These are phyloP conservation scores for Phytophthora pini DNA, from an alignment of 352 stramenopile species.

Conservation along the genomic window DNA sequence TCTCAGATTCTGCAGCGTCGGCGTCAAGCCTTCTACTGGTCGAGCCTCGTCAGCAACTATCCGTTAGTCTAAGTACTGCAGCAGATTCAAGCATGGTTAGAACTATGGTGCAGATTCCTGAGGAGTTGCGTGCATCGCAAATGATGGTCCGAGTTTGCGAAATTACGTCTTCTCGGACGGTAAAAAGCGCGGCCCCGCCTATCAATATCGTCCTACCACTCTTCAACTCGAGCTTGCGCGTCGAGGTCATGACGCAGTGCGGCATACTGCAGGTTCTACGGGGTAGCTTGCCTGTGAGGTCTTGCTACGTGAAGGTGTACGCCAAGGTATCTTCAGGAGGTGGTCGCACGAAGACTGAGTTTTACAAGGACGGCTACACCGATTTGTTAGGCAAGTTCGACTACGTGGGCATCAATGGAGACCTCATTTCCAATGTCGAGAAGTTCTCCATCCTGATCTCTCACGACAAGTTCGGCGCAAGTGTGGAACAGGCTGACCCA, in stretches of 20 bases:
- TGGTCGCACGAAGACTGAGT: constrained; percentile 38
- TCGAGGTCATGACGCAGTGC: constrained; percentile 52
- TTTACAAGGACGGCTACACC: constrained; percentile 89
- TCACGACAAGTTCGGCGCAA: constrained; percentile 51
- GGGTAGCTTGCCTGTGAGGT: constrained; percentile 40
- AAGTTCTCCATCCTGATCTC: constrained; percentile 60
- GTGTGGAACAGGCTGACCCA: constrained; percentile 49
- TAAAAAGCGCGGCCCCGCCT: constrained; percentile 28
- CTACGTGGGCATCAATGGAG: constrained; percentile 69
- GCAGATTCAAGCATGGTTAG: constrained; percentile 13
- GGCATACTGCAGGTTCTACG: constrained; percentile 65
- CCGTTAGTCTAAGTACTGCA: constrained; percentile 29
- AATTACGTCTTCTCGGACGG: constrained; percentile 29
- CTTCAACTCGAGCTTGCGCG: constrained; percentile 56
- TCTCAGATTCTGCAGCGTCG: constrained; percentile 39
- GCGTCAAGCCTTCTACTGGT: constrained; percentile 54
- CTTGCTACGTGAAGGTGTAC: constrained; percentile 81
- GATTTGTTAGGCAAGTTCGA: constrained; percentile 78
- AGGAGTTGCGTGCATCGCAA: constrained; percentile 35
- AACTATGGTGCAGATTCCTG: constrained; percentile 36
- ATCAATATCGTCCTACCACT: constrained; percentile 54
- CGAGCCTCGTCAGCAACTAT: constrained; percentile 45
- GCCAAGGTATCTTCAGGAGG: constrained; percentile 34
- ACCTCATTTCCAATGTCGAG: constrained; percentile 90
- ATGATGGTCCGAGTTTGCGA: constrained; percentile 63